Evolutionary conservation across 2,329 filamentous ascomycete species (phyloP).

Genomic region (Zymoseptoria passerinii): DNA sequence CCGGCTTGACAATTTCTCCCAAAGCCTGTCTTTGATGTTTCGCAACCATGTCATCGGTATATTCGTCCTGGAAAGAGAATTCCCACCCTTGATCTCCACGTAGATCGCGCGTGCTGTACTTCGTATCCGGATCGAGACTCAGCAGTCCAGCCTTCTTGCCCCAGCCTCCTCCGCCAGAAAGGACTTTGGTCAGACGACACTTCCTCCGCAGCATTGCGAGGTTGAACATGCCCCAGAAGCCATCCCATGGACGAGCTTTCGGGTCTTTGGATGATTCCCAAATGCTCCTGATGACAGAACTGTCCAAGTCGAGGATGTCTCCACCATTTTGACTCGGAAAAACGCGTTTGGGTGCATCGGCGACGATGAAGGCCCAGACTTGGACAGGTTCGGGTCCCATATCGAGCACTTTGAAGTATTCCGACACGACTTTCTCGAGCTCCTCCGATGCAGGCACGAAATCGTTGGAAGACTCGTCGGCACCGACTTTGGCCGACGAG

Average conservation of each 20-base stretch:
- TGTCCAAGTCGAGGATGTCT: not conserved
- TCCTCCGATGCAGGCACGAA: constrained; percentile 58
- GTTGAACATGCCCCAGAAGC: constrained; percentile 1
- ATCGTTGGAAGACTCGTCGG: not conserved
- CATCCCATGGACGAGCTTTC: not conserved
- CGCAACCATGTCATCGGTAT: constrained; percentile 27
- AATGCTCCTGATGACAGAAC: not conserved
- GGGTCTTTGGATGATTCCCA: not conserved
- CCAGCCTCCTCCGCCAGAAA: constrained; percentile 80
- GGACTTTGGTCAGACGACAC: constrained; percentile 42
- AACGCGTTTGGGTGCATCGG: constrained; percentile 25
- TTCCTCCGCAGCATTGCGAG: constrained; percentile 18
- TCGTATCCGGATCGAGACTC: constrained; percentile 64
- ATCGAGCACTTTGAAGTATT: constrained; percentile 43
- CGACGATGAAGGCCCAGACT: constrained; percentile 66
- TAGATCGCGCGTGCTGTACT: constrained; percentile 43
- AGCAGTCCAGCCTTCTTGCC: constrained; percentile 70
- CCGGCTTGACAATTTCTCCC: constrained; percentile 52
- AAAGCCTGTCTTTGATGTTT: constrained; percentile 34
- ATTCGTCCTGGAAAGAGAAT: constrained; percentile 33
- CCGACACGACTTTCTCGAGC: constrained; percentile 57
- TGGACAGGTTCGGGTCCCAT: constrained; percentile 44
- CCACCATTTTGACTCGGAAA: not conserved
- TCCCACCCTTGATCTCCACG: constrained; percentile 49
- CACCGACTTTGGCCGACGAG: not conserved